A percentile compares a stretch with the other conserved stretches of the same genome.
These are phyloP conservation scores for Kodamaea ohmeri DNA, from an alignment of 1,139 yeast genomes.

Conservation along the genomic window DNA sequence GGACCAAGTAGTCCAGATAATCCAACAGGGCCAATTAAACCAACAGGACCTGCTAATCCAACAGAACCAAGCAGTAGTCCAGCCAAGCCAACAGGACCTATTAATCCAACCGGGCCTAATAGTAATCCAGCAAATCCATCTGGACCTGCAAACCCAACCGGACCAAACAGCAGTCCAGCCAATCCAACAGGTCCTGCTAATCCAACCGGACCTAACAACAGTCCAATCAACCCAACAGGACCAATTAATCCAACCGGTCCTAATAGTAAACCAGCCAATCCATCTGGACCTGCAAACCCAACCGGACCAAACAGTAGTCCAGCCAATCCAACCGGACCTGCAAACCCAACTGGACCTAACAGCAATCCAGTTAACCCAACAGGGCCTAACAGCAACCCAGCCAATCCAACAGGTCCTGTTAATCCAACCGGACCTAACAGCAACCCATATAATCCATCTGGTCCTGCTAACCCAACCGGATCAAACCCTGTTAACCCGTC, in stretches of 20 bases:
- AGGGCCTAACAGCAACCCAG: conserved; percentile 5
- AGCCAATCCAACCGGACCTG: conserved; percentile 3
- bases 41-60: background rate
- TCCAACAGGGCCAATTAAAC: conserved; percentile 10
- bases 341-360: too few relatives aligned
- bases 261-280: conserved; percentile 5
- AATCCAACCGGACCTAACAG: conserved; percentile 10
- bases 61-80: too few relatives aligned
- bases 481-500: background rate
- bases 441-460: too few relatives aligned
- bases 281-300: conserved; percentile 1
- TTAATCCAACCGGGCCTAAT: background rate
- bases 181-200: conserved; percentile 16
- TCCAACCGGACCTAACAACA: conserved; percentile 8
- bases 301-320: background rate
- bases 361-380: conserved; percentile 11
- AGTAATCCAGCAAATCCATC: conserved; percentile 15
- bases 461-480: conserved; percentile 1
- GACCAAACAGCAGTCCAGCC: too few relatives aligned
- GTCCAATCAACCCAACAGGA: conserved; percentile 8
- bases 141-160: too few relatives aligned
- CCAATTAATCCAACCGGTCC: conserved; percentile 9
- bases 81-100: too few relatives aligned
- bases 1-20: conserved; percentile 12
- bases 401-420: conserved; percentile 11